These are phyloP conservation scores for Nepenthes gracilis DNA, from an alignment of 148 eudicot species.

Conservation along the genomic window DNA sequence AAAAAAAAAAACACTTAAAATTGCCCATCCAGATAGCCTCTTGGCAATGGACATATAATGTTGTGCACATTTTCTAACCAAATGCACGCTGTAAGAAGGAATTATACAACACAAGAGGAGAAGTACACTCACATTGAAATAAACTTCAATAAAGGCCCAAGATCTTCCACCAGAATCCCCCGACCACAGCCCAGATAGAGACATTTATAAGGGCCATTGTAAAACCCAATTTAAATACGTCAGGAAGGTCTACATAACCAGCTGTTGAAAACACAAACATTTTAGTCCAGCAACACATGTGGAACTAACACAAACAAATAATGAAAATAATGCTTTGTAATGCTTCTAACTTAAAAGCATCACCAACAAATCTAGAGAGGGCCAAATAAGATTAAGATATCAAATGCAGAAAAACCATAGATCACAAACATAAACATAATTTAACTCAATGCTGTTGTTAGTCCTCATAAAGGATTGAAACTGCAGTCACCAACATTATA, in stretches of 20 bases:
- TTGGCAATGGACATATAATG: no score
- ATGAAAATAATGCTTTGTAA: slow-evolving; percentile 1
- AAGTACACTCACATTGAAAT: background rate
- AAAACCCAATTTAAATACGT: slow-evolving; percentile 70
- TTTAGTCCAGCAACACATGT: background rate
- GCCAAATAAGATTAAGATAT: background rate
- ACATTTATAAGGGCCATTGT: slow-evolving; percentile 60
- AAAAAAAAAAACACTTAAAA: background rate
- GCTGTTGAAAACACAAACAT: slow-evolving; percentile 33
- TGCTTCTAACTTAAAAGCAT: no score
- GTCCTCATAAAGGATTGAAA: background rate
- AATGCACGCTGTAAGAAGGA: no score
- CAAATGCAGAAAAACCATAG: background rate
- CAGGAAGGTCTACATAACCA: slow-evolving; percentile 90
- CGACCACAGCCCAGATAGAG: slow-evolving; percentile 58
- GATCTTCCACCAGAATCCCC: slow-evolving; percentile 89
- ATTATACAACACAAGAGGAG: no score
- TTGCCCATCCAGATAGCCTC: background rate
- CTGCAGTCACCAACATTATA: background rate
- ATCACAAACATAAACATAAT: no score
- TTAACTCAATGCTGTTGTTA: no score
- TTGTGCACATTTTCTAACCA: no score
- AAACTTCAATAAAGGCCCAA: slow-evolving; percentile 63
- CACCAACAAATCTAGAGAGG: background rate
- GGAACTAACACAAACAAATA: background rate